A percentile compares a stretch with the other conserved stretches of the same genome.
Evolutionary conservation across 768 basidiomycete species (phyloP).

Genomic region (Tylopilus felleus): DNA sequence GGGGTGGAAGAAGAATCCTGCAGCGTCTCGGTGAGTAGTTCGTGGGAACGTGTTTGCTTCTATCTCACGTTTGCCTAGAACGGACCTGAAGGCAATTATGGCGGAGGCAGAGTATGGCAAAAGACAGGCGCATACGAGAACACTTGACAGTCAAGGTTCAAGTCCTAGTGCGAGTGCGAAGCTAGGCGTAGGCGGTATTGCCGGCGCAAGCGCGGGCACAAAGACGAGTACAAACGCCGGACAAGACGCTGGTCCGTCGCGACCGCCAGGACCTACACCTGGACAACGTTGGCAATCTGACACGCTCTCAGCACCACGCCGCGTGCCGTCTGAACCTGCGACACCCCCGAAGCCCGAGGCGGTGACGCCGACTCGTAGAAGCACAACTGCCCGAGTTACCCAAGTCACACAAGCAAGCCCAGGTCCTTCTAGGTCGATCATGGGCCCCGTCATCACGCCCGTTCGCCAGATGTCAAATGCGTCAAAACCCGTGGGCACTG

Average conservation of each 20-base stretch:
- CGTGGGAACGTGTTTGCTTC: conserved; percentile 11
- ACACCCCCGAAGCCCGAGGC: conserved; percentile 4
- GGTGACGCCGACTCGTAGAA: not conserved
- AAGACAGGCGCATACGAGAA: conserved; percentile 4
- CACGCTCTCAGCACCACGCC: conserved; percentile 6
- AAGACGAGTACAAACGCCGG: not conserved
- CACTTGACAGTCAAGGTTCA: conserved; percentile 1
- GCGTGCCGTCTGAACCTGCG: conserved; percentile 5
- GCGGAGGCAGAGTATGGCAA: conserved; percentile 59
- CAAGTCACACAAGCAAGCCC: conserved; percentile 24
- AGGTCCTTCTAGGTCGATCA: conserved; percentile 25
- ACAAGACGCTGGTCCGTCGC: not conserved
- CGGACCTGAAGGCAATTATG: conserved; percentile 85
- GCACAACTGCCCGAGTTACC: conserved; percentile 13
- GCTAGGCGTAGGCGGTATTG: not conserved
- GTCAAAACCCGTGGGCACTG: conserved; percentile 22
- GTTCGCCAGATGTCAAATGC: conserved; percentile 40
- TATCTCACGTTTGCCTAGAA: conserved; percentile 39
- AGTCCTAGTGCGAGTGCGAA: not conserved
- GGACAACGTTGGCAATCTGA: conserved; percentile 9
- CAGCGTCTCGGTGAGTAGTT: conserved; percentile 47
- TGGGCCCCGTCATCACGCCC: conserved; percentile 68
- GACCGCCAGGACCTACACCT: not conserved
- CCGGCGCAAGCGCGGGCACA: not conserved
- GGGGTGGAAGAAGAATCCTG: conserved; percentile 47